A percentile compares a stretch with the other conserved stretches of the same genome.
These are phyloP conservation scores for Pulveroboletus sp. DNA, from an alignment of 768 basidiomycete species.

Conservation along the genomic window DNA sequence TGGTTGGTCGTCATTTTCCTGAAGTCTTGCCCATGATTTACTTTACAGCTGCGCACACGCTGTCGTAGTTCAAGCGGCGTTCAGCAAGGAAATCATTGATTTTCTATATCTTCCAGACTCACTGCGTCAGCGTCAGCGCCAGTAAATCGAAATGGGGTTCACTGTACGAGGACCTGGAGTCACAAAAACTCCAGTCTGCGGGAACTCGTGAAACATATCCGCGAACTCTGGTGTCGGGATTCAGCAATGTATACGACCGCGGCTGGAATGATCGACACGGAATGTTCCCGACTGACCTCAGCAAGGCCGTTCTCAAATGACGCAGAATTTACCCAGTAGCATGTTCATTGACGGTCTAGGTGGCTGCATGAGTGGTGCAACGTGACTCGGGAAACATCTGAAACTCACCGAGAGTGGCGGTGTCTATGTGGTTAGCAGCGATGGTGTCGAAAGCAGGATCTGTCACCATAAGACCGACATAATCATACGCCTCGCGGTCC, in stretches of 20 bases:
- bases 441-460: background rate
- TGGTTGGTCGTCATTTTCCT: conserved; percentile 57
- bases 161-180: conserved; percentile 11
- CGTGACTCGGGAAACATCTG: background rate
- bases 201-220: too few relatives aligned
- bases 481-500: too few relatives aligned
- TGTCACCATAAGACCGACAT: conserved; percentile 48
- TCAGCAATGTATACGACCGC: conserved; percentile 71
- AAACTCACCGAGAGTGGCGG: conserved; percentile 41
- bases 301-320: conserved; percentile 56
- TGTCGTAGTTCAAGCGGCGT: conserved; percentile 29
- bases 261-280: conserved; percentile 62
- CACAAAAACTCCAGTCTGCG: too few relatives aligned
- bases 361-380: background rate
- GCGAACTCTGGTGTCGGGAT: conserved; percentile 55
- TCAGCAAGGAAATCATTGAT: conserved; percentile 1
- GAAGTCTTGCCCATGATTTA: conserved; percentile 48
- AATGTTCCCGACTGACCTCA: conserved; percentile 65
- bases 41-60: conserved; percentile 50
- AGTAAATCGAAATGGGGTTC: background rate
- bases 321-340: conserved; percentile 69
- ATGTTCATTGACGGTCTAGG: conserved; percentile 53
- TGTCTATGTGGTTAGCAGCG: conserved; percentile 44
- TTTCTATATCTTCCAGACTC: conserved; percentile 5
- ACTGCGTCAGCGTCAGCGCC: background rate